Evolutionary conservation across 495 filamentous ascomycete genomes (phyloP), one percentile per base, ranked within the genome.

Genomic region (Xylaria venustula): DNA sequence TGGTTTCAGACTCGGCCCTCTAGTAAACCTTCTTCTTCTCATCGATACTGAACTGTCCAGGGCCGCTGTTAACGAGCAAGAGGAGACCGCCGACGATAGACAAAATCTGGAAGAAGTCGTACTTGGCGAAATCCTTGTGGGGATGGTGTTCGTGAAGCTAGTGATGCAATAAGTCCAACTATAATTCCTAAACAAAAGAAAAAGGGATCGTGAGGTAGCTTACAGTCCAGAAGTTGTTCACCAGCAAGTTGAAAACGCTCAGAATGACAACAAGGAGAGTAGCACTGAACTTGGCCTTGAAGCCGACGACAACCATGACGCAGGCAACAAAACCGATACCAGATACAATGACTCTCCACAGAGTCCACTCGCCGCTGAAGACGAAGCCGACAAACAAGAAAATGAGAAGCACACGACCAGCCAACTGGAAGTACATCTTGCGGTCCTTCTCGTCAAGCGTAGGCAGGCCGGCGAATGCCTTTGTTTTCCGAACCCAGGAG

Each of bases 1-100:
- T 46, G n/a, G 20, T 51, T 23, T 53, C 42, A 32, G 41, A 19
- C 41, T 42, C 40, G 36, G 11, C 61, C 45, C 57, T 57, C 60
- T 89, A 98, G 78, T 98, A 98, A 63, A 98, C 94, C 84, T 98
- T 98, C 88, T 98, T 98, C 88, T 98, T 98, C 85, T 98, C 95
- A 75, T 98, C 94, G 76, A 98, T 91, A 74, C 90, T 95, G 79
- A 97, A 88, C 77, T 96, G 90, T 48, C 94, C 94, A 12, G 94
- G 95, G 55, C 94, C 94, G 87, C 93, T 97, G 85, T 98, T 98
- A 75, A 97, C 91, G 56, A 98, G 83, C 58, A 98, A 87, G 48
- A 98, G 81, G 47, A 98, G 88, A 68, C 94, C 94, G 57, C 94
- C 94, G 61, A 98, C 94, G 75, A 98, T 98, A 42, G 94, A 98